Conservation (phyloP, 495 filamentous ascomycete species). For the Acidiella bohemica region DNA sequence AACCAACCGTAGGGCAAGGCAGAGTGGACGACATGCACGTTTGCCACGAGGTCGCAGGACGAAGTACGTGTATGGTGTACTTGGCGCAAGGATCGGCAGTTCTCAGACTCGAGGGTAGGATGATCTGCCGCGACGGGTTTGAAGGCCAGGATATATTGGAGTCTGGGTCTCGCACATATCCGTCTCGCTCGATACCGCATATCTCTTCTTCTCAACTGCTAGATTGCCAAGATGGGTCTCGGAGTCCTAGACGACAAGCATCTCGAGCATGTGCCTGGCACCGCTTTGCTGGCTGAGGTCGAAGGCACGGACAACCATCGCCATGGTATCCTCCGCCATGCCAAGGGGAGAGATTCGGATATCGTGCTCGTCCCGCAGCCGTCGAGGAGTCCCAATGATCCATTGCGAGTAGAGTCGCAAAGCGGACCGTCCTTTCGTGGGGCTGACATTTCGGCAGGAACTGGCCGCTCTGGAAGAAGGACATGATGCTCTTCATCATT, state of each 20-base stretch:
- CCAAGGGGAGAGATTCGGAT: conserved; percentile 3
- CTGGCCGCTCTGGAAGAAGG: conserved; percentile 21
- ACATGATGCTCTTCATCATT: conserved; percentile 37
- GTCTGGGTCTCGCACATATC: too few relatives aligned
- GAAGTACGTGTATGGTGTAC: too few relatives aligned
- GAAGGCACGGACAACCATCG: conserved; percentile 3
- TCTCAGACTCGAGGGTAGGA: too few relatives aligned
- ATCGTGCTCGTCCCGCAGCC: conserved; percentile 10
- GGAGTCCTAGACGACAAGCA: conserved; percentile 13
- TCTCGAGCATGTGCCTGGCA: conserved; percentile 13
- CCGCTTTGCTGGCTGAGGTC: conserved; percentile 7
- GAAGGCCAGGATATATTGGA: too few relatives aligned
- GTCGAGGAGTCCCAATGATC: conserved; percentile 4
- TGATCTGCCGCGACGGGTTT: too few relatives aligned
- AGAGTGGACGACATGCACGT: too few relatives aligned
- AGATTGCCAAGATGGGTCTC: conserved; percentile 10
- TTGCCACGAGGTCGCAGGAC: too few relatives aligned
- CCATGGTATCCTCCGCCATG: conserved; percentile 7
- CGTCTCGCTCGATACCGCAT: too few relatives aligned
- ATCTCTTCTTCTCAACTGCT: too few relatives aligned
- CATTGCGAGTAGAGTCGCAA: background rate
- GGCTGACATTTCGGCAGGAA: conserved; percentile 10
- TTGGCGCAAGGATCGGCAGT: too few relatives aligned
- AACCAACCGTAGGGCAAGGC: too few relatives aligned
- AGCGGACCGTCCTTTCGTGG: conserved; percentile 52